Base-by-base conservation (phyloP, 495 filamentous ascomycete species). In the Talaromyces wortmannii region DNA sequence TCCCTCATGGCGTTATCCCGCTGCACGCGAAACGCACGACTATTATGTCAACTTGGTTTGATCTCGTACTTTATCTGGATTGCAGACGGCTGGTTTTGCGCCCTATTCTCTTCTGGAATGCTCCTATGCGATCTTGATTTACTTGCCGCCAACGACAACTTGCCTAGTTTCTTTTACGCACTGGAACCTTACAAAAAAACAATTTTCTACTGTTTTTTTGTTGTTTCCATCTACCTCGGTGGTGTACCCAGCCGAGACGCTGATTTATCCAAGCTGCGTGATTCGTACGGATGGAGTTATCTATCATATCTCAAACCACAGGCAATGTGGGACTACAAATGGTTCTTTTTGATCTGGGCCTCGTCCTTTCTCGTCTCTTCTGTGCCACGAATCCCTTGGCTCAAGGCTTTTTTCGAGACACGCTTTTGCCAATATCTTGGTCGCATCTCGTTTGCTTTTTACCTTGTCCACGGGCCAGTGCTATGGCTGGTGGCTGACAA, bases 401-500 rank as follows among this genome's bases (percentile, higher is more conserved):
- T 72, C 16, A 66, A 65, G 53, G 42, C 45, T 8, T 70, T 72
- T 58, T 72, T 72, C 60, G 66, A 66, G 46, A 59, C 49, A 5
- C 56, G 52, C 51, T 55, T 80, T 11, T 72, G 76, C 23, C 78
- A 79, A 61, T 83, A 83, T 56, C 69, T 77, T n/a, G 80, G 77
- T 10, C 67, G 73, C 7, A 65, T 83, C 29, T 79, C 76, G 0
- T 83, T 72, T 56, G 67, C 75, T 13, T 69, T 83, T 6, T 83
- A 83, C 58, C 64, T 83, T 43, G 72, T 82, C 5, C 80, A 83
- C 58, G 78, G 77, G n/a, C 76, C 76, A 3, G 67, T 78, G 11
- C 61, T 78, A 16, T 69, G 64, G 64, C 63, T 61, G 4, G 54
- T 75, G 30, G 71, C 64, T 15, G 72, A 76, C 53, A 55, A 74